These are phyloP conservation scores for Suaeda aralocaspica DNA, from an alignment of 148 eudicot genomes.

Conservation along the genomic window DNA sequence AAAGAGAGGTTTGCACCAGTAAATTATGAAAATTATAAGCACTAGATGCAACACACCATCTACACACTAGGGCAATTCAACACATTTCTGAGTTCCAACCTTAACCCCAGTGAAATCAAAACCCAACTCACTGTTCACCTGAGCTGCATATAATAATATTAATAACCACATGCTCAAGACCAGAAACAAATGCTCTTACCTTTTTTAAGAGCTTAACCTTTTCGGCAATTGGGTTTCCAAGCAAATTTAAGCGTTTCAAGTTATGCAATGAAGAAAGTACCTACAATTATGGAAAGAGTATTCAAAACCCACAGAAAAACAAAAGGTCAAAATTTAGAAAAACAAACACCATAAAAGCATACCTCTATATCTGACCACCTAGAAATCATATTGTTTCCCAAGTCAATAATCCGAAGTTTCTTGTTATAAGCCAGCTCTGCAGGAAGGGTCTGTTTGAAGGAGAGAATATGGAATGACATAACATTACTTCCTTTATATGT, in stretches of 20 bases:
- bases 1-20: background rate
- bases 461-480: slow-evolving; percentile 1
- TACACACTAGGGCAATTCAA: too few relatives aligned
- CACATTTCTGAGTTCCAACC: too few relatives aligned
- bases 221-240: slow-evolving; percentile 81
- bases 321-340: background rate
- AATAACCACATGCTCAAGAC: background rate
- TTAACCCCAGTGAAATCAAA: too few relatives aligned
- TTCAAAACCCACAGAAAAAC: background rate
- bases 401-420: slow-evolving; percentile 69
- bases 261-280: slow-evolving; percentile 61
- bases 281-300: slow-evolving; percentile 31
- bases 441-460: slow-evolving; percentile 49
- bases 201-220: slow-evolving; percentile 61
- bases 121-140: too few relatives aligned
- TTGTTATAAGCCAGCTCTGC: slow-evolving; percentile 47
- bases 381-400: slow-evolving; percentile 77
- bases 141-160: too few relatives aligned
- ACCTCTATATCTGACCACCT: slow-evolving; percentile 84
- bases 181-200: slow-evolving; percentile 28
- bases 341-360: slow-evolving; percentile 5
- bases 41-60: too few relatives aligned
- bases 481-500: too few relatives aligned
- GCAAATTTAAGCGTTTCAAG: slow-evolving; percentile 69
- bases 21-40: background rate